Conservation (phyloP, 495 filamentous ascomycete species). For the Lichenothelia convexa region DNA sequence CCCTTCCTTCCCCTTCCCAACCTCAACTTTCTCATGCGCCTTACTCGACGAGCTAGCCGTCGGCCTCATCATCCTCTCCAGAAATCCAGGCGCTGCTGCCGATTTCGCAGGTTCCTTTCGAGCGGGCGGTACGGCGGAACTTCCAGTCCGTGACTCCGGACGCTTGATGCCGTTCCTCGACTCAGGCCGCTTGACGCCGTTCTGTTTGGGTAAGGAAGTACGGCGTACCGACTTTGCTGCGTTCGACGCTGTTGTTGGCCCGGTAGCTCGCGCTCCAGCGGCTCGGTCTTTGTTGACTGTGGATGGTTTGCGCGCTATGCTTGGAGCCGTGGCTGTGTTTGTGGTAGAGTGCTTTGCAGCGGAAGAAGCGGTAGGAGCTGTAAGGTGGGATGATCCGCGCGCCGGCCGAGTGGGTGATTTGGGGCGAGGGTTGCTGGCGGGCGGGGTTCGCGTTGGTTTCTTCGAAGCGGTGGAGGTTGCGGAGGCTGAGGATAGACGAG, state of each 20-base stretch:
- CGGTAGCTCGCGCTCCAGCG: slow-evolving; percentile 4
- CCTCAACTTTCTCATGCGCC: slow-evolving; percentile 41
- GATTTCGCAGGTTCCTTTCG: too few relatives aligned
- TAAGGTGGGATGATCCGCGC: slow-evolving; percentile 20
- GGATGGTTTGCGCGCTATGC: slow-evolving; percentile 28
- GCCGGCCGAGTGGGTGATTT: slow-evolving; percentile 21
- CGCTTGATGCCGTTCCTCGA: slow-evolving; percentile 10
- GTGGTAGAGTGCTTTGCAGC: slow-evolving; percentile 15
- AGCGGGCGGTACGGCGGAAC: slow-evolving; percentile 29
- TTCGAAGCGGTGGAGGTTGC: slow-evolving; percentile 25
- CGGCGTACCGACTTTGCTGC: too few relatives aligned
- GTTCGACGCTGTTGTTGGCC: too few relatives aligned
- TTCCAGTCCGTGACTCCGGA: slow-evolving; percentile 8
- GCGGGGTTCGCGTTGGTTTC: background rate
- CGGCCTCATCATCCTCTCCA: slow-evolving; percentile 85
- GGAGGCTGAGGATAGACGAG: too few relatives aligned
- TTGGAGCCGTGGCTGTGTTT: slow-evolving; percentile 18
- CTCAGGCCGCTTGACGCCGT: slow-evolving; percentile 13
- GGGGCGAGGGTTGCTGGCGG: slow-evolving; percentile 4
- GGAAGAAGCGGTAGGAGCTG: slow-evolving; percentile 21
- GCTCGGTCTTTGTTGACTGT: slow-evolving; percentile 18
- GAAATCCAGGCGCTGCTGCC: slow-evolving; percentile 46
- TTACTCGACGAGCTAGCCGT: slow-evolving; percentile 66
- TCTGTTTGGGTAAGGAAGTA: background rate
- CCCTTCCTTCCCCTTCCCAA: too few relatives aligned